Base-by-base conservation (phyloP, 1,284 basidiomycete species). In the Puccinia novopanici region DNA sequence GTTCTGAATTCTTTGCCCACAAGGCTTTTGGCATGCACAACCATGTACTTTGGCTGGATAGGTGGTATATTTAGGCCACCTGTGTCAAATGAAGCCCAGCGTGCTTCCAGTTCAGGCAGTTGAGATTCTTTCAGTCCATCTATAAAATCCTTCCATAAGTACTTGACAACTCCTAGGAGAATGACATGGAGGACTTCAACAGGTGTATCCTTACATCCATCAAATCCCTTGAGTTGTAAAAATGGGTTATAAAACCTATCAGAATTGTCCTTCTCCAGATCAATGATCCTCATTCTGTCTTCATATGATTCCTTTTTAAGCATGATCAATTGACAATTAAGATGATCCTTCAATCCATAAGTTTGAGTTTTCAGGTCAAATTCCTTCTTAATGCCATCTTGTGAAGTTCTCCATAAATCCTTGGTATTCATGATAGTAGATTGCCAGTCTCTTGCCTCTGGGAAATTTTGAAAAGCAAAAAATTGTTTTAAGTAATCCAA, bases 141-240 rank as follows among this genome's bases (percentile, higher is more conserved):
- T 12, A 57, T 57, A 24, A 55, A 55, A 22, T 55, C 52, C 3
- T 55, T 19, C 52, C 52, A 55, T n/a, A 55, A n/a, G 17, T 55
- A 55, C 22, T 55, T 55, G 55, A 48, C 45, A 2, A 48, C 55
- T 37, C 63, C 63, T 40, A 67, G 30, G 0, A 19, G 63, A 67
- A n/a, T 30, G 34, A 67, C 85, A 82, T 87, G 87, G 0, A 87
- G 82, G 8, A 87, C 84, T 79, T 87, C 86, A 3, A 87, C 86
- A 0, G 86, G 86, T 0, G 85, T 86, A 77, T 87, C 86, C 17
- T 70, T 48, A 71, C 86, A 83, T 0, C 85, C 83, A 81, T 87
- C 84, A 15, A 87, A 78, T 22, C 81, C 86, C 86, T 30, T 12
- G 1, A 55, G 8, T 19, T 1, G 1, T 1, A 19, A n/a, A 8